These are phyloP conservation scores for Phytophthora hibernalis DNA, from an alignment of 352 stramenopile genomes.

Conservation along the genomic window DNA sequence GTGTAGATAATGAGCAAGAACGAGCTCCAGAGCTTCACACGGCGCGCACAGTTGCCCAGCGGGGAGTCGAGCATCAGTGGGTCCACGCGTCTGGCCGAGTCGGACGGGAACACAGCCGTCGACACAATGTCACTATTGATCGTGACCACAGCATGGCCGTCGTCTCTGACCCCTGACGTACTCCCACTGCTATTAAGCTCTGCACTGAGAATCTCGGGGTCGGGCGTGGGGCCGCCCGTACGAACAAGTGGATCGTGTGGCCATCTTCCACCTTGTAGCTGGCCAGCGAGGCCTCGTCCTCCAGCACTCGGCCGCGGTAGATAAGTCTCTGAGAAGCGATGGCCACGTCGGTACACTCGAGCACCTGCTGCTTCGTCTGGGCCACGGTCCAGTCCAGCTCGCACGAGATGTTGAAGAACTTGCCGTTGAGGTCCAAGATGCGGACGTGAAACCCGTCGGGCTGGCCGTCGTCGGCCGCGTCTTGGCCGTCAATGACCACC, in stretches of 20 bases:
- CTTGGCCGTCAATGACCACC: conserved; percentile 15
- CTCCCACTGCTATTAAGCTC: conserved; percentile 44
- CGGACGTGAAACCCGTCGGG: conserved; percentile 64
- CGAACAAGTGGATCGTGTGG: conserved; percentile 93
- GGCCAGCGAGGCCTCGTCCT: conserved; percentile 74
- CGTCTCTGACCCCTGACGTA: conserved; percentile 38
- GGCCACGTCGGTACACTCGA: conserved; percentile 76
- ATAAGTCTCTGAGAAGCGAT: conserved; percentile 89
- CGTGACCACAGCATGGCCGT: conserved; percentile 74
- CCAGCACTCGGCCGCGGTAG: conserved; percentile 90
- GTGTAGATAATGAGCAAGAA: conserved; percentile 91
- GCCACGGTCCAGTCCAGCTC: conserved; percentile 70
- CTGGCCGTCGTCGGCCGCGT: conserved; percentile 20
- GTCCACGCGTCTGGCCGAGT: conserved; percentile 82
- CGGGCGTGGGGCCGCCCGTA: conserved; percentile 67
- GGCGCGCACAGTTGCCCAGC: conserved; percentile 80
- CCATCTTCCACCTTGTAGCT: conserved; percentile 92
- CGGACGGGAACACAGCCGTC: conserved; percentile 85
- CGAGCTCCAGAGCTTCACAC: conserved; percentile 89
- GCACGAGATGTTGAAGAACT: conserved; percentile 83
- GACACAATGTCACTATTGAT: conserved; percentile 85
- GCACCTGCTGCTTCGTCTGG: conserved; percentile 74
- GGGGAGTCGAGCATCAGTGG: conserved; percentile 87
- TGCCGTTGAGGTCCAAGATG: conserved; percentile 87
- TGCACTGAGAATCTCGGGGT: conserved; percentile 60